Evolutionary conservation across 2,329 filamentous ascomycete species (phyloP).

Genomic region (Nakataea oryzae): DNA sequence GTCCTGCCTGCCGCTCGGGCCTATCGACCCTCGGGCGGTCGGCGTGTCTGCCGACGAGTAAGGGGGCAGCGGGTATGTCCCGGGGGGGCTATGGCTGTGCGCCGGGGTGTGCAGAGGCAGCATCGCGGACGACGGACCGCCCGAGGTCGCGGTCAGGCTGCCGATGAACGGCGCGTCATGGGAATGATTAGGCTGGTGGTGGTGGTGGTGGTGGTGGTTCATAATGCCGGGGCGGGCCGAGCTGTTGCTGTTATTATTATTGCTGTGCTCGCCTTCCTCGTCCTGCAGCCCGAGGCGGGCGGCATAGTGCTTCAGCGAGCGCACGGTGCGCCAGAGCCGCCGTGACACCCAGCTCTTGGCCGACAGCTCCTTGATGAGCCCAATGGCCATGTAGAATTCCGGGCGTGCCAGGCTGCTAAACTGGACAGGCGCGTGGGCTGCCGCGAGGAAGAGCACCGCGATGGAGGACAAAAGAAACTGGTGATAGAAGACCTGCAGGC

Average conservation of each 20-base stretch:
- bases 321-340: conserved; percentile 63
- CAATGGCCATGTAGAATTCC: conserved; percentile 71
- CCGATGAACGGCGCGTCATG: neutral
- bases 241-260: conserved; percentile 40
- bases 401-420: conserved; percentile 60
- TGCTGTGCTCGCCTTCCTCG: conserved; percentile 37
- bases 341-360: conserved; percentile 62
- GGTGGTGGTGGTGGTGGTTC: conserved; percentile 17
- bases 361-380: conserved; percentile 63
- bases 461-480: conserved; percentile 69
- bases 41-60: neutral
- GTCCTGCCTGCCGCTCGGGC: neutral
- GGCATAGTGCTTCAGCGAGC: conserved; percentile 60
- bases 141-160: neutral
- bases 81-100: neutral
- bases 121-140: neutral
- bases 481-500: conserved; percentile 68
- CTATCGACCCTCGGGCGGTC: neutral
- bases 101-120: neutral
- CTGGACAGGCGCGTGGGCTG: conserved; percentile 61
- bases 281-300: conserved; percentile 55
- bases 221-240: conserved; percentile 39
- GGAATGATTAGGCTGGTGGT: conserved; percentile 4
- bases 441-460: conserved; percentile 66
- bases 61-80: neutral